Evolutionary conservation across 345 rosid genomes (phyloP), one percentile per base, ranked within the genome.

Genomic region (Boechera retrofracta): DNA sequence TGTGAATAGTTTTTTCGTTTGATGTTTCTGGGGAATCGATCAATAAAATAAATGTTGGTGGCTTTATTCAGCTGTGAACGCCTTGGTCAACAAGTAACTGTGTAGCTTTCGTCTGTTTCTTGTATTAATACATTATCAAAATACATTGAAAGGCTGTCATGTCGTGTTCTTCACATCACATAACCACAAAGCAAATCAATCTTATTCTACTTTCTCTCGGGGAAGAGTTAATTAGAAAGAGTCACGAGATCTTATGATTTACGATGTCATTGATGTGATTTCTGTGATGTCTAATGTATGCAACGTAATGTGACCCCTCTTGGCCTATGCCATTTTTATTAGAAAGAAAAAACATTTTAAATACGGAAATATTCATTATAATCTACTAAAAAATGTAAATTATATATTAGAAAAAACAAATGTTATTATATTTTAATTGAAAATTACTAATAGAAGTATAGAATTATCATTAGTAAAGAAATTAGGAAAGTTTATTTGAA

Each of bases 81-180:
- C 15, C 82, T 79, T 79, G 52, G 44, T 53, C 70, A 67, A 61
- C 66, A 79, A 79, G 78, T 61, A 24, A 79, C 45, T 26, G 47
- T 36, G 73, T 64, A 38, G 42, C 18, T 78, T 72, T 72, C 54
- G 73, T 53, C 49, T 69, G 42, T 41, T 59, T 47, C 45, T 36
- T 77, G 57, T 11, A 47, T 65, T 26, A 38, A 59, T 48, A 64
- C 4, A 45, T 4, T 24, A 51, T 47, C n/a, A 66, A 36, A 54
- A 35, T 52, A 69, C 67, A 55, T 55, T 16, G 16, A 52, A 78
- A 66, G 72, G 57, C 73, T 78, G 81, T 72, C 73, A 66, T 78
- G 69, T 78, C 73, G 48, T 72, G 73, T 72, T 59, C 69, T 53
- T 66, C 77, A 78, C 63, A 72, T 47, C 58, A 33, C 61, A 42